These are phyloP conservation scores for Usnea hakonensis DNA, from an alignment of 495 filamentous ascomycete genomes.

Conservation along the genomic window DNA sequence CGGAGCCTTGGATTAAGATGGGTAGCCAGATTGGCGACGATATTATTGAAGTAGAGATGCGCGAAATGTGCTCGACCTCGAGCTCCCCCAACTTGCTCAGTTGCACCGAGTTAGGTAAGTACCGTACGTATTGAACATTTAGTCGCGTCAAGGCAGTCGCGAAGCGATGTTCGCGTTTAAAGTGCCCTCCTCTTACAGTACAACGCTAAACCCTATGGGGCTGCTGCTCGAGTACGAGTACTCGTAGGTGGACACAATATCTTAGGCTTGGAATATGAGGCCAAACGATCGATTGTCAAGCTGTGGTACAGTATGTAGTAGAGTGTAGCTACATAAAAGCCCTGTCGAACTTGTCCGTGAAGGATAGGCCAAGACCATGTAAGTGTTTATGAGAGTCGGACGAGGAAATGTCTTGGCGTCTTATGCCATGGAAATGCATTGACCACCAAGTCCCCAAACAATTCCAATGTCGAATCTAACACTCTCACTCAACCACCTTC, in stretches of 20 bases:
- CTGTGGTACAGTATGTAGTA: neutral
- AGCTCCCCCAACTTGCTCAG: neutral
- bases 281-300: neutral
- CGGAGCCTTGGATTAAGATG: neutral
- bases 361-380: no score
- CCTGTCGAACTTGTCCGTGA: no score
- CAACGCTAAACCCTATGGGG: neutral
- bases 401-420: no score
- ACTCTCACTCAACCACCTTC: slow-evolving; percentile 42
- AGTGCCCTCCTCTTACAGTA: neutral
- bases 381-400: no score
- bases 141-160: neutral
- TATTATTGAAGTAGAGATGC: no score
- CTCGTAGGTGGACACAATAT: no score
- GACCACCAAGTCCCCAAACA: neutral
- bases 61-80: neutral
- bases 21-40: neutral
- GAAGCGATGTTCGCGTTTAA: neutral
- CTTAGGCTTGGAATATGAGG: neutral
- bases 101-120: no score
- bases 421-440: no score
- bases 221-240: no score
- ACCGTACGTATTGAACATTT: no score
- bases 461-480: slow-evolving; percentile 22
- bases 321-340: no score